phyloP scores from a whole-genome alignment of 768 basidiomycete genomes.

The Tephrocybe sp. region DNA sequence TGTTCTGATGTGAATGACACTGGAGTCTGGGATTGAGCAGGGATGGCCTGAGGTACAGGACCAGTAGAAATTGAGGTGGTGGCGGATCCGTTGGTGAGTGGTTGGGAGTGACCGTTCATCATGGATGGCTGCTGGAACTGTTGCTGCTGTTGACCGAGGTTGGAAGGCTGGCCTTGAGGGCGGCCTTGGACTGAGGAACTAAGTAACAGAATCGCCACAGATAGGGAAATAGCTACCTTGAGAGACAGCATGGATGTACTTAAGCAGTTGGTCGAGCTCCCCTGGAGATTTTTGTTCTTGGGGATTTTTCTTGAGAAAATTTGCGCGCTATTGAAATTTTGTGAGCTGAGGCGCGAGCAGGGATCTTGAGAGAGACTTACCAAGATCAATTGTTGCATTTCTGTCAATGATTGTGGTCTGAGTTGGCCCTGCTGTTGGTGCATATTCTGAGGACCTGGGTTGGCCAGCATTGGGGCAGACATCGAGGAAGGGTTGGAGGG shows the following conservation, averaged over 20 bases:
- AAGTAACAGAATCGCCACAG: slow-evolving; percentile 2
- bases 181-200: slow-evolving; percentile 16
- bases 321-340: slow-evolving; percentile 38
- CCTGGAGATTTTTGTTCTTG: slow-evolving; percentile 44
- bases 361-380: slow-evolving; percentile 28
- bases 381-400: slow-evolving; percentile 43
- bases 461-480: slow-evolving; percentile 43
- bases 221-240: slow-evolving; percentile 31
- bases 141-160: slow-evolving; percentile 29
- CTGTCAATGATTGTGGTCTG: slow-evolving; percentile 30
- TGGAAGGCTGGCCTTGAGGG: slow-evolving; percentile 31
- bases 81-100: slow-evolving; percentile 42
- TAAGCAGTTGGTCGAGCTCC: slow-evolving; percentile 47
- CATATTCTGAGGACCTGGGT: slow-evolving; percentile 33
- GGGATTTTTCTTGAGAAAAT: slow-evolving; percentile 52
- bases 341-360: slow-evolving; percentile 15
- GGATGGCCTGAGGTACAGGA: slow-evolving; percentile 49
- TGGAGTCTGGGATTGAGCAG: slow-evolving; percentile 63
- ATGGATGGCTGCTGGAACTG: slow-evolving; percentile 31
- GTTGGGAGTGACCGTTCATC: slow-evolving; percentile 50
- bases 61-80: slow-evolving; percentile 48
- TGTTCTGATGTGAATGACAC: slow-evolving; percentile 80
- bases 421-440: slow-evolving; percentile 24
- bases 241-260: slow-evolving; percentile 46
- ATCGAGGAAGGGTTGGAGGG: slow-evolving; percentile 22